Conservation (phyloP, 2,329 filamentous ascomycete species). For the Trichoderma koningiopsis region DNA sequence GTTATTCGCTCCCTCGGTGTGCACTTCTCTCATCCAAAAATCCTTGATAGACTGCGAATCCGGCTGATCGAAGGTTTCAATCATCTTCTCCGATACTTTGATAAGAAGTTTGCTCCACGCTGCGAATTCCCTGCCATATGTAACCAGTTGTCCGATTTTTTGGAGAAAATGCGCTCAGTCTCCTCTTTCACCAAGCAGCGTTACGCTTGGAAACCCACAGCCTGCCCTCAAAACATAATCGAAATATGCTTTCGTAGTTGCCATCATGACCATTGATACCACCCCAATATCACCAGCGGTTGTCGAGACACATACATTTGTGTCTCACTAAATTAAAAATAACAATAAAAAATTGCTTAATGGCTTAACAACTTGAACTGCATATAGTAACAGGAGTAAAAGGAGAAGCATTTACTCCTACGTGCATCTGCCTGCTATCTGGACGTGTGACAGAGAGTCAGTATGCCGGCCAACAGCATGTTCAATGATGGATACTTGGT, state of each 20-base stretch:
- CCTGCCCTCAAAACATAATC: no score
- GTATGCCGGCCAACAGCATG: no score
- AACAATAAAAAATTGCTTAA: no score
- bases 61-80: constrained; percentile 27
- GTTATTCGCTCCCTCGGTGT: constrained; percentile 13
- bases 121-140: neutral
- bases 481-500: no score
- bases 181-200: constrained; percentile 8
- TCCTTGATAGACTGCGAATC: constrained; percentile 20
- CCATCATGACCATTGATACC: constrained; percentile 24
- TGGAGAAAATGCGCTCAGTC: constrained; percentile 25
- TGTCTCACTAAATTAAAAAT: no score
- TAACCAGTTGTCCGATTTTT: neutral
- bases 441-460: no score
- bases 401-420: no score
- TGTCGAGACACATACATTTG: no score
- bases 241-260: neutral
- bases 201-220: constrained; percentile 23
- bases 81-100: constrained; percentile 23
- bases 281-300: constrained; percentile 17
- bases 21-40: constrained; percentile 30
- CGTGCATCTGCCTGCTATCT: no score
- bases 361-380: no score
- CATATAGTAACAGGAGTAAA: no score
- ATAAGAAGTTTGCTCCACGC: neutral